These are phyloP conservation scores for Craspedostauros australis DNA, from an alignment of 108 stramenopile species.

Conservation along the genomic window DNA sequence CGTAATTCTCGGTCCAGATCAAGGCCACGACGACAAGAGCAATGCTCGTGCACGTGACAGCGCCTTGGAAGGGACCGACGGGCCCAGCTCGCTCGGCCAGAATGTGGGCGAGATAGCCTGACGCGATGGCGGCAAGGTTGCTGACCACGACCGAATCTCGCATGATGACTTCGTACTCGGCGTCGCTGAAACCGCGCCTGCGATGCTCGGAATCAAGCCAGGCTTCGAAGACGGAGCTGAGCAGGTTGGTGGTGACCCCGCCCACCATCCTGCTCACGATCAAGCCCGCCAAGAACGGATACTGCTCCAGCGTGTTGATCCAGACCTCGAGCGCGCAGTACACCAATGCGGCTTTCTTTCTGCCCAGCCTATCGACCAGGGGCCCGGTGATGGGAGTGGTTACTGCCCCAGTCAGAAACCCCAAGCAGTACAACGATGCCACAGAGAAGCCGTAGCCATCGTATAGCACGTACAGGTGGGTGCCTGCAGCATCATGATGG, in stretches of 20 bases:
- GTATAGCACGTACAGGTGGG: constrained; percentile 60
- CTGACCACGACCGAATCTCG: constrained; percentile 62
- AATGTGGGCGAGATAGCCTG: constrained; percentile 62
- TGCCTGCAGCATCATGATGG: constrained; percentile 22
- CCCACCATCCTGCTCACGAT: constrained; percentile 72
- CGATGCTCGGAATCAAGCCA: constrained; percentile 81
- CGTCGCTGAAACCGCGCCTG: constrained; percentile 51
- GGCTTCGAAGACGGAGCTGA: constrained; percentile 74
- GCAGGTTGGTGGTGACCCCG: constrained; percentile 66
- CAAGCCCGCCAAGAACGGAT: constrained; percentile 44
- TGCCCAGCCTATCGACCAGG: constrained; percentile 69
- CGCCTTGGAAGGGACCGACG: constrained; percentile 80
- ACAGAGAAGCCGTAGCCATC: constrained; percentile 65
- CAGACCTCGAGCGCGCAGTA: constrained; percentile 76
- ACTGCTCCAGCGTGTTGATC: constrained; percentile 64
- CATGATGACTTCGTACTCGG: constrained; percentile 66
- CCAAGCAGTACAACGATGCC: constrained; percentile 49
- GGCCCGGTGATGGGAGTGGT: constrained; percentile 70
- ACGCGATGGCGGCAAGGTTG: constrained; percentile 75
- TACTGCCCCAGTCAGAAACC: constrained; percentile 50
- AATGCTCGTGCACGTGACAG: constrained; percentile 60
- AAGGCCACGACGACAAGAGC: constrained; percentile 44
- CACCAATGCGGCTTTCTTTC: constrained; percentile 61
- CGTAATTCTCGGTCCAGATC: constrained; percentile 85
- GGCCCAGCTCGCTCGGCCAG: constrained; percentile 57